These are phyloP conservation scores for Podaxis carcinomalis DNA, from an alignment of 768 basidiomycete species.

Conservation along the genomic window DNA sequence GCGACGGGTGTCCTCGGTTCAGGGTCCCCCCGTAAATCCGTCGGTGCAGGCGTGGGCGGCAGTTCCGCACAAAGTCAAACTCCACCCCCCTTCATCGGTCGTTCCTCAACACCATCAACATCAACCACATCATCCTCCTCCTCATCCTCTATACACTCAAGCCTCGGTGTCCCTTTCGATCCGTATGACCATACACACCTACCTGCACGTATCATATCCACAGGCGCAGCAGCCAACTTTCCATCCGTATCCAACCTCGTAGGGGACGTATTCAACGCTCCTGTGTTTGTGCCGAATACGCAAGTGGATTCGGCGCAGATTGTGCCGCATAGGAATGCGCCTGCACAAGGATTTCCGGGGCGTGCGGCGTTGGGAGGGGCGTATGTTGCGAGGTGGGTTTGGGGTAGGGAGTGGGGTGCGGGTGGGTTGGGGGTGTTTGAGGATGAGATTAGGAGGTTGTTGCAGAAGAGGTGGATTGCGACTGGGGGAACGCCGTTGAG, in stretches of 20 bases:
- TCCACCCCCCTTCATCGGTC: constrained; percentile 27
- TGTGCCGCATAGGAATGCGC: constrained; percentile 69
- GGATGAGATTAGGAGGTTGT: constrained; percentile 70
- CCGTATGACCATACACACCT: constrained; percentile 69
- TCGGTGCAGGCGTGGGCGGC: not conserved
- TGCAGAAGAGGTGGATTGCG: constrained; percentile 72
- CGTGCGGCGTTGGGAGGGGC: constrained; percentile 71
- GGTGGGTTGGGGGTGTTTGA: constrained; percentile 63
- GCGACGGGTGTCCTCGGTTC: constrained; percentile 61
- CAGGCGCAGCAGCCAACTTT: constrained; percentile 82
- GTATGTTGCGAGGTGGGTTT: constrained; percentile 83
- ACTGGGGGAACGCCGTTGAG: constrained; percentile 54
- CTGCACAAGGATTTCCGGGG: constrained; percentile 62
- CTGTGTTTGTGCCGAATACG: constrained; percentile 68
- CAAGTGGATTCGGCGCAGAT: constrained; percentile 77
- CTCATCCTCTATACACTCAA: constrained; percentile 20
- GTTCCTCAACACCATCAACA: constrained; percentile 13
- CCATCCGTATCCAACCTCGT: constrained; percentile 76
- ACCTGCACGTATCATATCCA: constrained; percentile 63
- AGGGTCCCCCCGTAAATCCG: constrained; percentile 24
- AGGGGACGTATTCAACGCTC: constrained; percentile 80
- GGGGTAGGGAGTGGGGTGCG: constrained; percentile 60
- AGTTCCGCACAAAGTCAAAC: constrained; percentile 20
- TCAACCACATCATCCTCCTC: not conserved
- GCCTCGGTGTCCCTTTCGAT: constrained; percentile 69